Conservation (phyloP, 768 basidiomycete species). For the Boletus rex-veris region DNA sequence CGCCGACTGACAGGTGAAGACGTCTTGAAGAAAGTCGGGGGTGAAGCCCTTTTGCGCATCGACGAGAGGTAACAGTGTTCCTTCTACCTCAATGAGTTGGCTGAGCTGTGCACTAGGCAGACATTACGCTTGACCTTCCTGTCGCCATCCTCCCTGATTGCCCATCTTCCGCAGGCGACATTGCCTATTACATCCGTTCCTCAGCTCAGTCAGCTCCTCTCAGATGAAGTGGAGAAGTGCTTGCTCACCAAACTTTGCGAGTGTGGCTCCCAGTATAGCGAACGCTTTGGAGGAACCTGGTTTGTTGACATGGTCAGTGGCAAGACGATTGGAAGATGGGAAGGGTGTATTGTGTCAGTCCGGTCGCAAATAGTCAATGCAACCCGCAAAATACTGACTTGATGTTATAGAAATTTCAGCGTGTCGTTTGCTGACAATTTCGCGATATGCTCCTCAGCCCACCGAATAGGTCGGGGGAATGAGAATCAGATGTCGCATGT, state of each 20-base stretch:
- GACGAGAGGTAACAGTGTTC: conserved; percentile 51
- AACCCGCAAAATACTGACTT: conserved; percentile 6
- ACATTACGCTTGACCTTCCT: conserved; percentile 71
- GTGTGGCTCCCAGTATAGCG: conserved; percentile 56
- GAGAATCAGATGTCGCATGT: conserved; percentile 39
- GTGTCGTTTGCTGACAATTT: conserved; percentile 51
- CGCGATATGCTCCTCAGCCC: conserved; percentile 56
- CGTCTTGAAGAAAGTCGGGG: conserved; percentile 48
- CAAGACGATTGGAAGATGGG: conserved; percentile 69
- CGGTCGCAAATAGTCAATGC: not conserved
- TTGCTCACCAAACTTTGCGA: conserved; percentile 68
- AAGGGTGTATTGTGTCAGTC: conserved; percentile 70
- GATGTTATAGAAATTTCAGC: conserved; percentile 55
- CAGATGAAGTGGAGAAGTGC: conserved; percentile 73
- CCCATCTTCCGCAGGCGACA: conserved; percentile 78
- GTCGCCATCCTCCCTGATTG: conserved; percentile 74
- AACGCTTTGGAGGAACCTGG: conserved; percentile 56
- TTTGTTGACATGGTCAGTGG: conserved; percentile 72
- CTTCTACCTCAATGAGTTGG: not conserved
- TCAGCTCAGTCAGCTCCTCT: conserved; percentile 69
- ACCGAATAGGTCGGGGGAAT: conserved; percentile 43
- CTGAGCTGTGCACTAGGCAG: conserved; percentile 43
- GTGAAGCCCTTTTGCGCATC: conserved; percentile 71
- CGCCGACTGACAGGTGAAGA: conserved; percentile 41
- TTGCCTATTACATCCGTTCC: conserved; percentile 69